These are phyloP conservation scores for Arxiozyma slooffiae DNA, from an alignment of 1,139 yeast genomes.

Conservation along the genomic window DNA sequence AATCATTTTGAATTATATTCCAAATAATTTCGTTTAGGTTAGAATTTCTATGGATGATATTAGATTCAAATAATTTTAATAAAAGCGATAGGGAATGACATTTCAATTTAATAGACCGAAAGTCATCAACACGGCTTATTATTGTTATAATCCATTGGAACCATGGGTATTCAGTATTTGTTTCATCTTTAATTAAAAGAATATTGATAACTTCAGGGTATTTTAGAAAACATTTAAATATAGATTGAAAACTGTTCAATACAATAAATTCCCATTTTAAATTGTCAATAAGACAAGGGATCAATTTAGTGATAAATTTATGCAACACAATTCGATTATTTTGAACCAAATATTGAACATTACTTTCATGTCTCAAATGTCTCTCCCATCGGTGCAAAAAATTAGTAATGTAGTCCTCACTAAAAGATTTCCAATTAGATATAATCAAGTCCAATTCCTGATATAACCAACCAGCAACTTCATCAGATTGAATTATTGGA, in stretches of 20 bases:
- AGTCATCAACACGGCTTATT: neutral
- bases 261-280: constrained; percentile 1
- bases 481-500: neutral
- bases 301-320: neutral
- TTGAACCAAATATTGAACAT: neutral
- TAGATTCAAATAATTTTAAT: neutral
- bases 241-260: constrained; percentile 1
- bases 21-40: neutral
- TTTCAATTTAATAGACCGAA: neutral
- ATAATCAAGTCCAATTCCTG: neutral
- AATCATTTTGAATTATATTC: neutral
- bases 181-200: neutral
- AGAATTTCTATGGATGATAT: neutral
- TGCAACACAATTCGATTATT: neutral
- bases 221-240: neutral
- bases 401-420: neutral
- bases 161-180: neutral
- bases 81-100: neutral
- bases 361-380: neutral
- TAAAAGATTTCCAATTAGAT: neutral
- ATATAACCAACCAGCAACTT: neutral
- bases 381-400: constrained; percentile 2
- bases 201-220: neutral
- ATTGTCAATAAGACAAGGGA: neutral
- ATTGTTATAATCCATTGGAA: neutral